Evolutionary conservation across 73 alveolate genomes (phyloP), one percentile per base, ranked within the genome.

Genomic region (Tetrahymena elliotti): DNA sequence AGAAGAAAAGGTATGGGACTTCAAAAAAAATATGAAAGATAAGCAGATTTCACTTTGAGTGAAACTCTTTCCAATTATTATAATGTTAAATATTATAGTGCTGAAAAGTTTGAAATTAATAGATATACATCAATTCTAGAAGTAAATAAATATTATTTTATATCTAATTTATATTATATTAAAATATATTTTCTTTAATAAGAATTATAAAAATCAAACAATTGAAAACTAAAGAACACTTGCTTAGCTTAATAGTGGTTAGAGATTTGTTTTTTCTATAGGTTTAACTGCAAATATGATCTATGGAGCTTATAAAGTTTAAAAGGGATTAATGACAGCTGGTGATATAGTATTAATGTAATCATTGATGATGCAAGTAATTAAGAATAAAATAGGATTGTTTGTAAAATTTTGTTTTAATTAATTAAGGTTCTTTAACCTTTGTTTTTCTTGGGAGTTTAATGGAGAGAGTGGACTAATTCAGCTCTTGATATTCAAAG

Each of bases 271-370:
- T 3, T 97, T 94, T 39, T 94, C 98, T 6, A 40, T 94, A 6
- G 99, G 99, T 15, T 68, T 98, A 83, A 97, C 98, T n/a, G 40
- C 96, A 22, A 98, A 98, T 94, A 93, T 98, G 38, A 84, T 97
- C 2, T 53, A 97, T 84, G 99, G 99, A 1, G 98, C 98, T 7
- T 83, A 94, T 24, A 98, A 94, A 33, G 98, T 98, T 5, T 39
- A 95, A 22, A 83, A 84, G 16, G 99, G 99, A 8, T 52, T 93
- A 35, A 92, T 98, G 92, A 98, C 99, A 16, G 96, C 98, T 33
- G 99, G 99, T 12, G 99, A 98, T 95, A 95, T 98, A 92, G 98
- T 98, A 18, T 84, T 98, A 96, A 95, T 98, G 33, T 96, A 98
- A 94, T 97, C 99, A 5, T 93, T 98, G 27, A 97, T 98, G 94